Base-by-base conservation (phyloP, 306 rosid genomes). In the Sphenostylis stenocarpa region DNA sequence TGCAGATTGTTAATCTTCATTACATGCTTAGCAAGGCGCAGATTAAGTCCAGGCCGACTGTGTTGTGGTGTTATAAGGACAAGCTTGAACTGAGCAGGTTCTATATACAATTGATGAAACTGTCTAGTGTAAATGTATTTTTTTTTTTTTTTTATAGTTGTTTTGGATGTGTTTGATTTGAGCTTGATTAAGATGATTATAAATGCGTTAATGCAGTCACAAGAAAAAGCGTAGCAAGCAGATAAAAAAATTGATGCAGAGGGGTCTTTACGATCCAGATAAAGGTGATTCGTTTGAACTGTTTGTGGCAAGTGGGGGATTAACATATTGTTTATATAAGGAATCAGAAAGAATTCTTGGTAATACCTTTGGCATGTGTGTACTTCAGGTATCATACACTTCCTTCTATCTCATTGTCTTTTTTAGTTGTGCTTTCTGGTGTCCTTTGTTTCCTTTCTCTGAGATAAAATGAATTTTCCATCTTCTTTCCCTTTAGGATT, bases 1-100 rank as follows among this genome's bases (percentile, higher is more conserved):
- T 58, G 68, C 90, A 95, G 99, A 87, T 95, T 71, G 97, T 90
- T 6, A 95, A 95, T 88, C 92, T 95, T 72, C 97, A 95, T 80
- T 87, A 89, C 71, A 85, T 95, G 87, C 88, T 95, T 45, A 84
- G 91, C 87, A 95, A 95, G 86, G 95, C 93, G 29, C 86, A 83
- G n/a, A 76, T 87, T 36, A 95, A 91, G 81, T 88, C 97, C 16
- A 84, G 86, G 79, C 99, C 96, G 58, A 83, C 78, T 64, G 97
- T 85, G 38, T 80, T 95, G 31, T 95, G 99, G 99, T 92, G 99
- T 84, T 95, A 95, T 85, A 92, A 84, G 86, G 88, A 89, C 77
- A 95, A 91, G 85, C 99, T 95, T 76, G 97, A 92, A 28, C 85
- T 92, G 45, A 95, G 99, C 97, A 95, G 99, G 89, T 86, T 75